Conservation (phyloP, 2,329 filamentous ascomycete genomes). For the Celoporthe dispersa region DNA sequence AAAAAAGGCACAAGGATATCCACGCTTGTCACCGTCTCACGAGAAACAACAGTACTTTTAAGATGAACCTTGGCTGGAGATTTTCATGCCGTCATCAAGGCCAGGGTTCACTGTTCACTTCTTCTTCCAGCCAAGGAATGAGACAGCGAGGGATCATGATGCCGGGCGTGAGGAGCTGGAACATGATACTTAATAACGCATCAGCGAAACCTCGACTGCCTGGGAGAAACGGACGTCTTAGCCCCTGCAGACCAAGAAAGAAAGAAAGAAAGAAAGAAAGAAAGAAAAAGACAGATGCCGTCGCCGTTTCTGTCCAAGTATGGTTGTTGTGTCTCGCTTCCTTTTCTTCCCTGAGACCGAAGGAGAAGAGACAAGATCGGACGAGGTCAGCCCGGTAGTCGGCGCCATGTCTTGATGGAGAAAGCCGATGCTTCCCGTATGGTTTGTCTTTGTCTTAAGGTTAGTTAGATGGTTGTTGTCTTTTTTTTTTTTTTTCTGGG, state of each 20-base stretch:
- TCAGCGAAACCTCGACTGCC: not conserved
- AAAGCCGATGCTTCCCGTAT: not conserved
- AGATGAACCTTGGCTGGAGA: not conserved
- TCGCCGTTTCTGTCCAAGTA: not conserved
- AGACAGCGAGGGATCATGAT: not conserved
- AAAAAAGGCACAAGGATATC: not conserved
- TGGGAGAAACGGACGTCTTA: not conserved
- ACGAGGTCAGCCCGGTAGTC: not conserved
- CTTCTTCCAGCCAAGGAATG: no score
- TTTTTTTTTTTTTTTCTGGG: not conserved
- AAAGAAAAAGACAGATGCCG: no score
- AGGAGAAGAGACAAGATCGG: not conserved
- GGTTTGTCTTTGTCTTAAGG: not conserved
- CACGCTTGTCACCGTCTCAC: conserved; percentile 2
- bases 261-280: no score
- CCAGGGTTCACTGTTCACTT: no score
- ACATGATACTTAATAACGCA: not conserved
- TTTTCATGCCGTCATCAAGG: not conserved
- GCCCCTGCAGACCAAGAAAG: no score
- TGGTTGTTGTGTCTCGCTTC: not conserved
- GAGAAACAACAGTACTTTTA: not conserved
- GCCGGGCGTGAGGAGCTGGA: not conserved
- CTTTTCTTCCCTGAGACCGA: not conserved
- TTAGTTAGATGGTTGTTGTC: not conserved
- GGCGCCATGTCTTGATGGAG: conserved; percentile 7